phyloP scores from a whole-genome alignment of 1,139 yeast species.

The Hansenula sp. region DNA sequence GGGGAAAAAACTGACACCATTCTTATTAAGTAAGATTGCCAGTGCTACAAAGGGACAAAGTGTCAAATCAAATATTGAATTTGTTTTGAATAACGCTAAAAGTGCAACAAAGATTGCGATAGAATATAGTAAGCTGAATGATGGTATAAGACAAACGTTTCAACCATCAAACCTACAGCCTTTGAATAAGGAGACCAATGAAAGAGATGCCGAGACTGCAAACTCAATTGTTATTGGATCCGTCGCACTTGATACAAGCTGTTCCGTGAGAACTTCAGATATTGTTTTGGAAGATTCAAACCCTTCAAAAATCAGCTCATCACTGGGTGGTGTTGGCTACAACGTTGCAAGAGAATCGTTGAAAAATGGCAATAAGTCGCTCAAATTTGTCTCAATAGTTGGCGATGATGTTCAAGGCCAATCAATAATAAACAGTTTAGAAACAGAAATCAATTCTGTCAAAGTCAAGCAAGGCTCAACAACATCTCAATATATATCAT shows the following conservation, averaged over 20 bases:
- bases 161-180: not conserved
- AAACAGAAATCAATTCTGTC: constrained; percentile 31
- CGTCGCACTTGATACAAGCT: constrained; percentile 70
- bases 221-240: constrained; percentile 63
- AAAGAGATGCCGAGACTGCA: not conserved
- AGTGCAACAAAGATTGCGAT: constrained; percentile 67
- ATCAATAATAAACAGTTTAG: constrained; percentile 31
- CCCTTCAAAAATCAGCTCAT: constrained; percentile 55
- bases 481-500: constrained; percentile 73
- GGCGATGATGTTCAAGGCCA: constrained; percentile 56
- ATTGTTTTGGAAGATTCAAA: constrained; percentile 59
- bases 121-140: constrained; percentile 30
- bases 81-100: constrained; percentile 74
- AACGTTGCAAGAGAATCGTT: constrained; percentile 62
- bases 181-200: not conserved
- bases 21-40: constrained; percentile 61
- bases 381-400: constrained; percentile 55
- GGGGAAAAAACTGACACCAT: constrained; percentile 84
- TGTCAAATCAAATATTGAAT: constrained; percentile 66
- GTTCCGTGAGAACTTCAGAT: constrained; percentile 28
- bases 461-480: constrained; percentile 14
- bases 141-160: not conserved
- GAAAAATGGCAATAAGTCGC: constrained; percentile 20
- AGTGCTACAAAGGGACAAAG: constrained; percentile 65
- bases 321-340: constrained; percentile 83